phyloP scores from a whole-genome alignment of 2,329 filamentous ascomycete genomes.

The Botrytis fragariae region DNA sequence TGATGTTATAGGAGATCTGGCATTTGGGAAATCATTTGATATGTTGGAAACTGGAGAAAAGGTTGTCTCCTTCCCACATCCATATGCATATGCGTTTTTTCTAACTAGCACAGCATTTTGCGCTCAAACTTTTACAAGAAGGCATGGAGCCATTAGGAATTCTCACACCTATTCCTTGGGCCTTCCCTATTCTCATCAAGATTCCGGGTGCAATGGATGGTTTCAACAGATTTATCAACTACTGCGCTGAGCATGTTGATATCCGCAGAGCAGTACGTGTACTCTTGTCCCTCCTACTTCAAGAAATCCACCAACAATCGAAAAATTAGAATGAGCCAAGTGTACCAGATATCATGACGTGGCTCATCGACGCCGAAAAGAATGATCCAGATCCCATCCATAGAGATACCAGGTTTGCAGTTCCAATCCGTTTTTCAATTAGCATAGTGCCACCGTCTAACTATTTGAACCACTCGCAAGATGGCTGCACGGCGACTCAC shows the following conservation, averaged over 20 bases:
- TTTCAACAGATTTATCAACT: conserved; percentile 23
- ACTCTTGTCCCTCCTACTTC: no score
- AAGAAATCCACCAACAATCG: background rate
- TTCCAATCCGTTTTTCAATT: background rate
- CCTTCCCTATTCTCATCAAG: conserved; percentile 24
- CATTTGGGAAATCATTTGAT: conserved; percentile 32
- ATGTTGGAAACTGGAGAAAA: conserved; percentile 25
- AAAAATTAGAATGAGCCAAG: conserved; percentile 18
- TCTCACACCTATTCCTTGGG: conserved; percentile 30
- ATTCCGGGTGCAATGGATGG: conserved; percentile 23
- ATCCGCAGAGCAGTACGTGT: conserved; percentile 23
- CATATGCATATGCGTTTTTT: no score
- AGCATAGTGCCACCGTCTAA: background rate
- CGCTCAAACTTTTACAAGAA: conserved; percentile 23
- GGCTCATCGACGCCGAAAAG: conserved; percentile 24
- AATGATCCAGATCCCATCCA: conserved; percentile 16
- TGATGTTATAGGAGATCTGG: conserved; percentile 36
- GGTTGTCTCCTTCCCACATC: background rate
- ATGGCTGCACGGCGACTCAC: conserved; percentile 28
- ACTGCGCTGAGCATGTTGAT: conserved; percentile 21
- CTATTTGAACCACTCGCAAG: conserved; percentile 1
- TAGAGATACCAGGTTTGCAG: background rate
- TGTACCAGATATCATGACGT: conserved; percentile 25
- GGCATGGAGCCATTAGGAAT: conserved; percentile 23
- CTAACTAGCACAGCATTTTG: conserved; percentile 18